Evolutionary conservation across 371 early-diverging fungal species (phyloP).

Genomic region (Actinomortierella wolfii): DNA sequence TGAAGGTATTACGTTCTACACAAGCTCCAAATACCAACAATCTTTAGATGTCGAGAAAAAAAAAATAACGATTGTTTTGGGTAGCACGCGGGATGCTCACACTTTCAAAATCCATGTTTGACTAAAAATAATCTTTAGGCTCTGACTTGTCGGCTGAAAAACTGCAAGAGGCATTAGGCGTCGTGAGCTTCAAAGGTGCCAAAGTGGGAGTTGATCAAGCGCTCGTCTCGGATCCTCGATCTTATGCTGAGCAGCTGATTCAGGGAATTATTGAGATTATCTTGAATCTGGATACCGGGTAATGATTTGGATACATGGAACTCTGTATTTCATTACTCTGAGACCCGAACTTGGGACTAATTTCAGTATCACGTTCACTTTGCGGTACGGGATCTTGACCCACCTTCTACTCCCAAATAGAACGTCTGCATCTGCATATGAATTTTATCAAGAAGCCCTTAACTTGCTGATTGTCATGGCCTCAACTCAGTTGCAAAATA

Average conservation of each 20-base stretch:
- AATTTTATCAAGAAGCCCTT: constrained; percentile 72
- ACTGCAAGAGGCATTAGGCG: constrained; percentile 35
- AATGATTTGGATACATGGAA: constrained; percentile 14
- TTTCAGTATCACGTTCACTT: too few species aligned
- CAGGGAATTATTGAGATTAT: constrained; percentile 62
- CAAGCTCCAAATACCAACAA: constrained; percentile 3
- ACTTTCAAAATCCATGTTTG: too few species aligned
- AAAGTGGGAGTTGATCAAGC: constrained; percentile 52
- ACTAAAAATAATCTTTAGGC: constrained; percentile 9
- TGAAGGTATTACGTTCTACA: too few species aligned
- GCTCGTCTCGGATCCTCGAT: constrained; percentile 46
- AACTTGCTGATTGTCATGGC: constrained; percentile 67
- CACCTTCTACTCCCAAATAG: constrained; percentile 46
- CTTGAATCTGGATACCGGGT: constrained; percentile 69
- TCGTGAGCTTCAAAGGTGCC: constrained; percentile 45
- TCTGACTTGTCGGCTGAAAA: constrained; percentile 36
- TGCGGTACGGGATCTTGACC: too few species aligned
- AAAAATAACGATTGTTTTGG: neutral
- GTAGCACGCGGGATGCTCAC: neutral
- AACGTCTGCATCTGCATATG: constrained; percentile 60
- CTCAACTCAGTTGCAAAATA: constrained; percentile 67
- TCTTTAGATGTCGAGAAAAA: neutral
- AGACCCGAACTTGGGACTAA: too few species aligned
- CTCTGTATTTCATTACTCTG: too few species aligned
- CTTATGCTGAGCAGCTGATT: constrained; percentile 62